Conservation (phyloP, 1,139 yeast genomes). For the Trichomonascaceae sp. region DNA sequence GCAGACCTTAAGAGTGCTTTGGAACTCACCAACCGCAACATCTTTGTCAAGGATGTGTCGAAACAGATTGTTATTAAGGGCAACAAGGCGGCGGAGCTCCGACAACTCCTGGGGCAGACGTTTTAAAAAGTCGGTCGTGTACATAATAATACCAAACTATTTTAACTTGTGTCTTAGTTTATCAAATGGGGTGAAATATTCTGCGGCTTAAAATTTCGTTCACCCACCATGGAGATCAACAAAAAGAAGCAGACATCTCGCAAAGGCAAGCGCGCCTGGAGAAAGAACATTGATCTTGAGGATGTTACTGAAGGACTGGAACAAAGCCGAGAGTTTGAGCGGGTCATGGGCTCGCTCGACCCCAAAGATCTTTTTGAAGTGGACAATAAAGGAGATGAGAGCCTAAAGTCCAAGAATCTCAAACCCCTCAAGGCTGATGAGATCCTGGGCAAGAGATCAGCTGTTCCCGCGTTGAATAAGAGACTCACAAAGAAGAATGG, state of each 20-base stretch:
- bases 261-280: constrained; percentile 92
- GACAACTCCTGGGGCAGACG: constrained; percentile 11
- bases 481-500: constrained; percentile 32
- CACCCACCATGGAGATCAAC: constrained; percentile 16
- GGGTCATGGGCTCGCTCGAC: constrained; percentile 40
- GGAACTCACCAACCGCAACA: constrained; percentile 16
- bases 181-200: not conserved
- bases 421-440: constrained; percentile 51
- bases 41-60: constrained; percentile 23
- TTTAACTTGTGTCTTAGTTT: not conserved
- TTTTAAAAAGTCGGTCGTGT: constrained; percentile 6
- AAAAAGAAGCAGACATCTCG: constrained; percentile 52
- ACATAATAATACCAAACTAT: not conserved
- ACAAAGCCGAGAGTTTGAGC: constrained; percentile 51
- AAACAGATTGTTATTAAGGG: constrained; percentile 23
- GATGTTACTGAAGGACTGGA: constrained; percentile 66
- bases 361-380: constrained; percentile 43
- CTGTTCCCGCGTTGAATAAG: constrained; percentile 50
- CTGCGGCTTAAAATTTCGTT: not conserved
- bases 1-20: constrained; percentile 18
- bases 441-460: constrained; percentile 65
- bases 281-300: constrained; percentile 79
- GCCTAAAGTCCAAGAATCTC: constrained; percentile 18
- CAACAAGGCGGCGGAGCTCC: constrained; percentile 15
- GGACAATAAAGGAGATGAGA: constrained; percentile 54